Evolutionary conservation across 148 eudicot genomes (phyloP).

Genomic region (Salicornia ramosissima): DNA sequence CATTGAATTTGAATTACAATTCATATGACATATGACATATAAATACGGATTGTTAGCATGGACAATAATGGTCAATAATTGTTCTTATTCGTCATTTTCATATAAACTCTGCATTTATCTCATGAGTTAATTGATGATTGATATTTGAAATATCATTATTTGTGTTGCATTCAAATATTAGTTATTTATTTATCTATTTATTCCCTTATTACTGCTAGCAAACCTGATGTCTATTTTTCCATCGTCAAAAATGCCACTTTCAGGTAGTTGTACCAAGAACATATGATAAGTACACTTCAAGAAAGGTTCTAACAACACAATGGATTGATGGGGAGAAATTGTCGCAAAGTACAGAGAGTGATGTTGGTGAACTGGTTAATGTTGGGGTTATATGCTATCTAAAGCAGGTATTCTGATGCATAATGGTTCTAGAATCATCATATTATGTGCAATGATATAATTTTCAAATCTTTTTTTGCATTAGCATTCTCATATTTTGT

Average conservation of each 20-base stretch:
- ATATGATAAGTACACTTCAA: slow-evolving; percentile 79
- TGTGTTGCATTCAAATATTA: too few relatives aligned
- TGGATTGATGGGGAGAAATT: slow-evolving; percentile 99
- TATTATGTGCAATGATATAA: not conserved
- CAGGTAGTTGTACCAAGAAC: slow-evolving; percentile 92
- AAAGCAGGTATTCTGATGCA: slow-evolving; percentile 67
- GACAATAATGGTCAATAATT: too few relatives aligned
- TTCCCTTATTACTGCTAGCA: not conserved
- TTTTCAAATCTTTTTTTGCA: not conserved
- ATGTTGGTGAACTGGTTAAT: slow-evolving; percentile 95
- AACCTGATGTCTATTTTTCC: not conserved
- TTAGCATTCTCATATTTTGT: too few relatives aligned
- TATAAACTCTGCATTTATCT: too few relatives aligned
- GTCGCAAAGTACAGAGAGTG: slow-evolving; percentile 93
- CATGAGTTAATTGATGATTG: too few relatives aligned
- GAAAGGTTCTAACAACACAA: slow-evolving; percentile 93
- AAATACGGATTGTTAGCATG: too few relatives aligned
- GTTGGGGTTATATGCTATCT: slow-evolving; percentile 99
- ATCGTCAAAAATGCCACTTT: slow-evolving; percentile 5
- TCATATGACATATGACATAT: too few relatives aligned
- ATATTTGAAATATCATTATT: too few relatives aligned
- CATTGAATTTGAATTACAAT: too few relatives aligned
- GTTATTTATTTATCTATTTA: too few relatives aligned
- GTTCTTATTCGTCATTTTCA: too few relatives aligned
- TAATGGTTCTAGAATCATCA: not conserved